phyloP scores from a whole-genome alignment of 495 filamentous ascomycete genomes.

The Penicillium odoratum region DNA sequence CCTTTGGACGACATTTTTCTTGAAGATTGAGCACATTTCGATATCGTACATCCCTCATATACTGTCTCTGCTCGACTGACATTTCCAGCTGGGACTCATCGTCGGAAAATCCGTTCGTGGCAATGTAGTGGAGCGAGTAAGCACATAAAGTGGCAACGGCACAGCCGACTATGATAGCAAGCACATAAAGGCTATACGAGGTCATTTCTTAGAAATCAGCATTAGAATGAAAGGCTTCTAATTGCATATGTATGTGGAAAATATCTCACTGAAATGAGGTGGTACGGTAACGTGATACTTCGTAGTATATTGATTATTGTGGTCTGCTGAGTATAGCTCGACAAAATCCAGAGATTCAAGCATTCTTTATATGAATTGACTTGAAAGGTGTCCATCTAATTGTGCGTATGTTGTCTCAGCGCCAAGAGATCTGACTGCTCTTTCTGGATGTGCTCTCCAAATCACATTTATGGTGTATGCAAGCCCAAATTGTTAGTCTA shows the following conservation, averaged over 20 bases:
- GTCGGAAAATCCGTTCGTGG: slow-evolving; percentile 21
- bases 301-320: background rate
- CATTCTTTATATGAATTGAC: background rate
- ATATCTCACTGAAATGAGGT: background rate
- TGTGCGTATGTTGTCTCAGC: background rate
- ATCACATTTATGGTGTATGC: background rate
- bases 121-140: slow-evolving; percentile 25
- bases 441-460: background rate
- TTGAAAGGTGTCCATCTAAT: background rate
- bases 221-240: background rate
- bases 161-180: slow-evolving; percentile 27
- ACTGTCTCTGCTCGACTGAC: slow-evolving; percentile 21
- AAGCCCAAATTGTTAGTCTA: slow-evolving; percentile 1
- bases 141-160: slow-evolving; percentile 24
- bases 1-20: background rate
- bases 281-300: background rate
- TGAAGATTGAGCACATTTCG: slow-evolving; percentile 8
- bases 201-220: background rate
- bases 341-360: background rate
- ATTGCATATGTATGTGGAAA: too few relatives aligned
- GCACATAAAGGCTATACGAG: slow-evolving; percentile 14
- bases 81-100: slow-evolving; percentile 9
- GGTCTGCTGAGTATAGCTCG: background rate
- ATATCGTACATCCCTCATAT: slow-evolving; percentile 26
- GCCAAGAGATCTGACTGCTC: background rate